Base-by-base conservation (phyloP, 441 rosid genomes). In the Eruca vesicaria region DNA sequence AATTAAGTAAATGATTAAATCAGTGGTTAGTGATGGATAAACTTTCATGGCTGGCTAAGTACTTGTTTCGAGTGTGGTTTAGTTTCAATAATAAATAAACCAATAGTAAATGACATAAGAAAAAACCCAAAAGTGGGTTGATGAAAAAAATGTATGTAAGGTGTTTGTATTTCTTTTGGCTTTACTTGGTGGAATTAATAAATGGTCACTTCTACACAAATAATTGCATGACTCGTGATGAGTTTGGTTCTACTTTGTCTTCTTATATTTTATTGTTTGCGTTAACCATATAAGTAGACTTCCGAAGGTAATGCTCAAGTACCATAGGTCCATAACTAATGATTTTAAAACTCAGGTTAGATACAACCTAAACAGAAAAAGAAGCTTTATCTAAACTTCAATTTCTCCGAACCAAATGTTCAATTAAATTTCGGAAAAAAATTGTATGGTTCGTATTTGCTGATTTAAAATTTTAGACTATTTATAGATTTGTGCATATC, bases 1-100 rank as follows among this genome's bases (percentile, higher is more conserved):
- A 88, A 88, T 45, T 86, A 63, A 80, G 28, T 21, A 59, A 52
- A 60, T 12, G 14, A 29, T 68, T 16, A 18, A 29, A 12, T 15
- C 15, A 14, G 72, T 76, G 66, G 50, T 21, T 68, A 18, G 69
- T 43, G 31, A 57, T 61, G 69, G 12, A 9, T 18, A 60, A 68
- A 9, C 32, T 52, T 50, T 60, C 68, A 59, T 74, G 50, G 67
- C 52, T 66, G 26, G 43, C 43, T 23, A 61, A 50, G 18, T 67
- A 35, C 64, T 68, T 75, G 56, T 14, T 69, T 38, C 21, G 19
- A 63, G 36, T 63, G 60, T 63, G 38, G 5, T 38, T 76, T 69
- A 69, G 48, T 31, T 69, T 63, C 29, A 52, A 50, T 59, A 64
- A 71, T 69, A 69, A 69, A 41, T 41, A 69, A 69, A 55, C 52